phyloP scores from a whole-genome alignment of 345 rosid species.

The Euclidium syriacum region DNA sequence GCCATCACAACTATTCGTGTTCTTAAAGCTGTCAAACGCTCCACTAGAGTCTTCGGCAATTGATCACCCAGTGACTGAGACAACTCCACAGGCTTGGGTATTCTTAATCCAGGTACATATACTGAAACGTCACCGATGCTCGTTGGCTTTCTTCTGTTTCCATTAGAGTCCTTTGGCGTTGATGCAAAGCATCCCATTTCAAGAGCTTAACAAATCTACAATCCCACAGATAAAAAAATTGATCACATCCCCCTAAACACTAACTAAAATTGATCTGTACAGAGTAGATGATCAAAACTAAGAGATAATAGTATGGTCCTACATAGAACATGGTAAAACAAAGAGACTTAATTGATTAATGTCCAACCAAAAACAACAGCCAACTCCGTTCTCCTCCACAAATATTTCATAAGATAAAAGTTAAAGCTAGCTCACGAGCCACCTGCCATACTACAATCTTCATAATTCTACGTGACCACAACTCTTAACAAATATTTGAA shows the following conservation, averaged over 20 bases:
- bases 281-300: constrained; percentile 25
- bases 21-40: constrained; percentile 79
- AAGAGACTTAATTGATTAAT: constrained; percentile 33
- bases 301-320: constrained; percentile 18
- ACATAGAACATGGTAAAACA: constrained; percentile 17
- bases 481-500: constrained; percentile 27
- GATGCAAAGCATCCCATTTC: constrained; percentile 62
- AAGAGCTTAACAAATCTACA: constrained; percentile 23
- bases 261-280: not conserved
- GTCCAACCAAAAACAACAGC: constrained; percentile 50
- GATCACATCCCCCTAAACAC: not conserved
- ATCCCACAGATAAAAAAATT: constrained; percentile 5
- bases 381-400: constrained; percentile 25
- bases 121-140: constrained; percentile 88
- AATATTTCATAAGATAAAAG: constrained; percentile 29
- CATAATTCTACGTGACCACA: constrained; percentile 29
- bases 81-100: constrained; percentile 85
- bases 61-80: constrained; percentile 62
- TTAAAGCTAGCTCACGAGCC: constrained; percentile 56
- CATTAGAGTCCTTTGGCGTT: constrained; percentile 71
- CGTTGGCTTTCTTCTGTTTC: constrained; percentile 74
- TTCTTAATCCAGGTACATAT: constrained; percentile 90
- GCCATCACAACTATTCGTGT: constrained; percentile 98
- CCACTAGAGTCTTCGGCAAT: constrained; percentile 66
- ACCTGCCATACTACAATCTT: constrained; percentile 24